These are phyloP conservation scores for Ophiocordyceps camponoti-floridani DNA, from an alignment of 2,329 filamentous ascomycete genomes.

Conservation along the genomic window DNA sequence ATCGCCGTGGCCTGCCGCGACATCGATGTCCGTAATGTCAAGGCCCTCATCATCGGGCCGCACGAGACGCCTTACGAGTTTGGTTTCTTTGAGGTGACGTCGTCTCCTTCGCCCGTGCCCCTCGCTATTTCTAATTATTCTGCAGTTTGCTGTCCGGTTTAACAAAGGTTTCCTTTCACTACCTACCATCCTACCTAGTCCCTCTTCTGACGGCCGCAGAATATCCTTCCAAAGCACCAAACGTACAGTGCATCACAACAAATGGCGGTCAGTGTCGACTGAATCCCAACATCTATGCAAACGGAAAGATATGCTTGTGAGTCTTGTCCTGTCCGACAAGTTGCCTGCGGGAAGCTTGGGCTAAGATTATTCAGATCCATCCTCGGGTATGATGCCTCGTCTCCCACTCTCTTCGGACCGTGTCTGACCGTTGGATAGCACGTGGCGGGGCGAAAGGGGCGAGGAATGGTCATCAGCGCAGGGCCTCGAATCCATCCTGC, in stretches of 20 bases:
- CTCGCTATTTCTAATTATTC: background rate
- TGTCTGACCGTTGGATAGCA: slow-evolving; percentile 32
- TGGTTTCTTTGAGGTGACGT: slow-evolving; percentile 78
- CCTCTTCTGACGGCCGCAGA: slow-evolving; percentile 29
- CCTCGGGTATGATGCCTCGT: slow-evolving; percentile 42
- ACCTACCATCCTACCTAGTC: background rate
- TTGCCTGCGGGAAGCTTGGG: background rate
- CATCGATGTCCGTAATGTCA: slow-evolving; percentile 73
- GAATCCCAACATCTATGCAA: slow-evolving; percentile 91
- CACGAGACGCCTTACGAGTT: slow-evolving; percentile 94
- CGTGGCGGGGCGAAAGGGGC: slow-evolving; percentile 77
- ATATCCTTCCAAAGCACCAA: slow-evolving; percentile 55
- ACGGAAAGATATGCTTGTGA: slow-evolving; percentile 81
- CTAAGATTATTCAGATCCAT: slow-evolving; percentile 45
- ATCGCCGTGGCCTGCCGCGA: slow-evolving; percentile 79
- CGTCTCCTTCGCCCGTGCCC: background rate
- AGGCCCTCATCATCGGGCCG: slow-evolving; percentile 77
- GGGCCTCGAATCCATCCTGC: slow-evolving; percentile 79
- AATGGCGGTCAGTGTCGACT: slow-evolving; percentile 80
- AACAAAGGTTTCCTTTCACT: slow-evolving; percentile 36
- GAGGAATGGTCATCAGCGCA: slow-evolving; percentile 97
- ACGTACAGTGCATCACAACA: slow-evolving; percentile 57
- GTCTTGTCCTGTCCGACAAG: slow-evolving; percentile 13
- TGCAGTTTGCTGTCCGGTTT: slow-evolving; percentile 60
- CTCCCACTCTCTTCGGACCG: background rate